Conservation (phyloP, 495 filamentous ascomycete genomes). For the Neurospora sp. region DNA sequence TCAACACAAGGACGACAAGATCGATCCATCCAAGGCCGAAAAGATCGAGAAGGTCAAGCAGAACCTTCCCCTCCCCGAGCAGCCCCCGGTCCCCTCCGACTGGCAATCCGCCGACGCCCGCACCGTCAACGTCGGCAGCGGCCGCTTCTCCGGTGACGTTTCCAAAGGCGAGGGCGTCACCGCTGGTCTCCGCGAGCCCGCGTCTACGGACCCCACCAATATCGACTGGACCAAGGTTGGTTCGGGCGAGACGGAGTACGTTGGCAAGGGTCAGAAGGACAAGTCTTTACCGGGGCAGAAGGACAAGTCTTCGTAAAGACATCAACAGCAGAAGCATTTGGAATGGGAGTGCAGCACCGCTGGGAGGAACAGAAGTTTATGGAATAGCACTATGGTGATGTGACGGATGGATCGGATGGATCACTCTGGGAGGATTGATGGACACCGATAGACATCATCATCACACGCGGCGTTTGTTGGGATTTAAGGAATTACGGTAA, state of each 20-base stretch:
- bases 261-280: neutral
- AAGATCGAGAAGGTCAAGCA: constrained; percentile 54
- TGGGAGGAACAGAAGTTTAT: neutral
- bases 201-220: constrained; percentile 42
- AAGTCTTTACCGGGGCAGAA: neutral
- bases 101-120: constrained; percentile 61
- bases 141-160: constrained; percentile 41
- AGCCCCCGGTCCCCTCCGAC: constrained; percentile 60
- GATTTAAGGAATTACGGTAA: neutral
- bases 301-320: neutral
- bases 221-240: constrained; percentile 41
- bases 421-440: neutral
- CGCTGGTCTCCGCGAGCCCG: constrained; percentile 50
- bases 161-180: constrained; percentile 40
- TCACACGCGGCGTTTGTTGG: neutral
- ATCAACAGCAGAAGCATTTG: neutral
- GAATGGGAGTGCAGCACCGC: neutral
- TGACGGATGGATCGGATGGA: neutral
- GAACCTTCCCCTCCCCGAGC: constrained; percentile 69
- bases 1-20: constrained; percentile 48
- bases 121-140: constrained; percentile 58
- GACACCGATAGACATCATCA: neutral
- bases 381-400: neutral
- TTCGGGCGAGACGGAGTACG: constrained; percentile 28
- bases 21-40: constrained; percentile 50